A percentile compares a stretch with the other conserved stretches of the same genome.
phyloP scores from a whole-genome alignment of 2,329 filamentous ascomycete genomes.

The Byssoonygena ceratinophila region DNA sequence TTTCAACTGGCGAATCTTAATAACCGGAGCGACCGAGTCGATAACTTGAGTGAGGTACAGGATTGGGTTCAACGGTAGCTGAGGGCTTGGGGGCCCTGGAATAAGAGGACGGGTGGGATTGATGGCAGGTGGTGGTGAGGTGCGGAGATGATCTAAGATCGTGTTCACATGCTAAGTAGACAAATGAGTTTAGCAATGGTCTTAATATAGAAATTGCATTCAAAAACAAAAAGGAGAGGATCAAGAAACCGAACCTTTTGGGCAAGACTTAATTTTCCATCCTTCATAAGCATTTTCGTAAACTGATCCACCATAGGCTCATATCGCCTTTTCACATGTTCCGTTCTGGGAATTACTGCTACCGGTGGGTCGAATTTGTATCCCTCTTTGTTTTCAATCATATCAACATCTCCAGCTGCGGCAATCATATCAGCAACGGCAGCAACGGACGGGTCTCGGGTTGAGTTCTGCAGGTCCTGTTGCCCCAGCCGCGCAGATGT shows the following conservation, averaged over 20 bases:
- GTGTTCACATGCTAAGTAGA: slow-evolving; percentile 64
- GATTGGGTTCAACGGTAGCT: slow-evolving; percentile 80
- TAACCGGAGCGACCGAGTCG: slow-evolving; percentile 81
- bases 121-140: slow-evolving; percentile 64
- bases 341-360: slow-evolving; percentile 49
- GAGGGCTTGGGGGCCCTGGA: slow-evolving; percentile 63
- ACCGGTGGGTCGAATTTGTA: slow-evolving; percentile 68
- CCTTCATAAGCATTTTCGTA: slow-evolving; percentile 78
- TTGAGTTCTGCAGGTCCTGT: slow-evolving; percentile 22
- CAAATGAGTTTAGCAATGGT: background rate
- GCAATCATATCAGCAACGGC: slow-evolving; percentile 30
- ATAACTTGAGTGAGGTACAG: slow-evolving; percentile 82
- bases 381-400: slow-evolving; percentile 33
- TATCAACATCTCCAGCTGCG: slow-evolving; percentile 19
- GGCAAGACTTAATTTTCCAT: slow-evolving; percentile 84
- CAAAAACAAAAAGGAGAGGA: slow-evolving; percentile 4
- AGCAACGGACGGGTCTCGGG: slow-evolving; percentile 26
- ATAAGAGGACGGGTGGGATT: slow-evolving; percentile 50
- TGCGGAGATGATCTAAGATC: slow-evolving; percentile 75
- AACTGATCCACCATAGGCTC: slow-evolving; percentile 76
- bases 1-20: slow-evolving; percentile 64
- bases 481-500: slow-evolving; percentile 40
- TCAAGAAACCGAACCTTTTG: slow-evolving; percentile 54
- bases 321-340: slow-evolving; percentile 68
- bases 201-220: no score